Conservation (phyloP, 306 rosid species). For the Arachis hypogaea region DNA sequence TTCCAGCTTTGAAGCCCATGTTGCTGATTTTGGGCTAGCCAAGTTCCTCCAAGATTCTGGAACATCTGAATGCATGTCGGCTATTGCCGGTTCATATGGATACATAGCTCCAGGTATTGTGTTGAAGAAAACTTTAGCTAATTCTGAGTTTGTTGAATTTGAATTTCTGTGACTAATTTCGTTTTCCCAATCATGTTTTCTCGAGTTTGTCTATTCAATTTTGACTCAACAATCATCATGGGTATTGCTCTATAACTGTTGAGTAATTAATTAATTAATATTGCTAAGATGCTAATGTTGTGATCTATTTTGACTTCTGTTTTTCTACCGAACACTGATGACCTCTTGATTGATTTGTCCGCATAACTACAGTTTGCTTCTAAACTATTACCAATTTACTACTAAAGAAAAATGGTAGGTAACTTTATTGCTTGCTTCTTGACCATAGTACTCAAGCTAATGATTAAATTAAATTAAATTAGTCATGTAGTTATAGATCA, state of each 20-base stretch:
- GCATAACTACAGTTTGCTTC: slow-evolving; percentile 25
- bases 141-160: slow-evolving; percentile 30
- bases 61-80: slow-evolving; percentile 87
- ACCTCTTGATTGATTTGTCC: slow-evolving; percentile 18
- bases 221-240: slow-evolving; percentile 15
- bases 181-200: slow-evolving; percentile 28
- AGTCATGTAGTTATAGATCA: slow-evolving; percentile 14
- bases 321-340: slow-evolving; percentile 6
- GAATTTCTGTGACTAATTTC: slow-evolving; percentile 10
- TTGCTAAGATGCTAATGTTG: slow-evolving; percentile 9
- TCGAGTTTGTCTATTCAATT: slow-evolving; percentile 35
- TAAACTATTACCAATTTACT: slow-evolving; percentile 31
- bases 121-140: slow-evolving; percentile 6
- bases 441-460: slow-evolving; percentile 32
- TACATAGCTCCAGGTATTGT: slow-evolving; percentile 89
- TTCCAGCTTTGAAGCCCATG: slow-evolving; percentile 55
- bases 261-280: slow-evolving; percentile 36
- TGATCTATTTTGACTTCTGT: slow-evolving; percentile 45
- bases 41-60: slow-evolving; percentile 82
- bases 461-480: slow-evolving; percentile 20
- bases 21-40: slow-evolving; percentile 76
- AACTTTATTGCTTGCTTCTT: slow-evolving; percentile 33
- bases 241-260: slow-evolving; percentile 37
- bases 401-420: slow-evolving; percentile 32
- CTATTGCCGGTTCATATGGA: slow-evolving; percentile 91